A percentile compares a stretch with the other conserved stretches of the same genome.
phyloP scores from a whole-genome alignment of 805 yeast species.

The Saturnispora serradocipensis region DNA sequence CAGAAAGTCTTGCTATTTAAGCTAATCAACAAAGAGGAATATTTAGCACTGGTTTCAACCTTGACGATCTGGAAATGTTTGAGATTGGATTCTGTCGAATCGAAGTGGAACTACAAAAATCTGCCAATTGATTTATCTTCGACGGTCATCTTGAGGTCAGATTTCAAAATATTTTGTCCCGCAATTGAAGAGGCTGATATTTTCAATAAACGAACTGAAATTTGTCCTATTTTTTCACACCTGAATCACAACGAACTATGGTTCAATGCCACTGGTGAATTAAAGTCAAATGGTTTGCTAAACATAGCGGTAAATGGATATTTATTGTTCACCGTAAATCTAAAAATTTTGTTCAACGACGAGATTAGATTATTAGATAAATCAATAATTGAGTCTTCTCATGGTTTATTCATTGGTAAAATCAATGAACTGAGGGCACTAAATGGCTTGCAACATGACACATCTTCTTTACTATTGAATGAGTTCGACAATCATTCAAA shows the following conservation, averaged over 20 bases:
- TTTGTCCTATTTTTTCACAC: conserved; percentile 15
- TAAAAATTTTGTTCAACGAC: conserved; percentile 41
- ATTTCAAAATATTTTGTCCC: conserved; percentile 59
- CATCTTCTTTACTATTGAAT: background rate
- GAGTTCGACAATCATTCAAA: background rate
- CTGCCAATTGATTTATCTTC: conserved; percentile 19
- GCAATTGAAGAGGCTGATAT: conserved; percentile 21
- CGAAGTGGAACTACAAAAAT: conserved; percentile 38
- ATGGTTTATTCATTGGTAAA: conserved; percentile 49
- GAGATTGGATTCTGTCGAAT: conserved; percentile 36
- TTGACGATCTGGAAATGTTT: conserved; percentile 43
- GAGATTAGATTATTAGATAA: conserved; percentile 60
- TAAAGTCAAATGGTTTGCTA: conserved; percentile 53
- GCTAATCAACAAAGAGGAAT: conserved; percentile 30
- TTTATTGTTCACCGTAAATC: conserved; percentile 55
- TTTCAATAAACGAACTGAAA: conserved; percentile 25
- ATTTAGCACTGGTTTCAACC: conserved; percentile 33
- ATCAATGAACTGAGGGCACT: conserved; percentile 45
- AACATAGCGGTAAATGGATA: conserved; percentile 55
- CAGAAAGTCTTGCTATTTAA: conserved; percentile 23
- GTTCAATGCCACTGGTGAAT: conserved; percentile 65
- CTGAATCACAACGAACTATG: conserved; percentile 42
- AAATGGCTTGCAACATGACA: conserved; percentile 1
- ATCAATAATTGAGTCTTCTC: conserved; percentile 51
- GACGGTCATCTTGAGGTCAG: conserved; percentile 45